Conservation (phyloP, 768 basidiomycete species). For the Phlebiopsis flavidoalba region DNA sequence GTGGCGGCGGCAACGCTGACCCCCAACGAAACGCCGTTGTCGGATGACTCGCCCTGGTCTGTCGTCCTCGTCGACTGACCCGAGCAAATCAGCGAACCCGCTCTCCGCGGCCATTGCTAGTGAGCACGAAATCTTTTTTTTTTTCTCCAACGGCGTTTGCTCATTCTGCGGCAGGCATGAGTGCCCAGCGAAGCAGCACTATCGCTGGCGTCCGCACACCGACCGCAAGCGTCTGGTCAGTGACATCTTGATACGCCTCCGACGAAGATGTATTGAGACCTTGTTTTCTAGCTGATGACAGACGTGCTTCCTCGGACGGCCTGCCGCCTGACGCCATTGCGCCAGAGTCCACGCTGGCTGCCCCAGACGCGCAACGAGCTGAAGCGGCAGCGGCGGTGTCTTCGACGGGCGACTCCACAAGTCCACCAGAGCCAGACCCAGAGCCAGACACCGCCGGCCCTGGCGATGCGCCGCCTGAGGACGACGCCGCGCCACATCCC, state of each 20-base stretch:
- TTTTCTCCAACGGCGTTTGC: neutral
- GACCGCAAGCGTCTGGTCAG: constrained; percentile 8
- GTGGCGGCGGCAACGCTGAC: constrained; percentile 2
- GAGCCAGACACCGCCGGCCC: neutral
- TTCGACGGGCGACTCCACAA: neutral
- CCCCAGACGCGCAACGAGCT: neutral
- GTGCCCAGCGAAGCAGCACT: constrained; percentile 9
- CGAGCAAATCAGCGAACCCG: neutral
- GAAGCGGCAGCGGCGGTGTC: neutral
- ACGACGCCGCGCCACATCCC: neutral
- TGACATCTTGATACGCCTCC: neutral
- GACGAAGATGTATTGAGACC: neutral
- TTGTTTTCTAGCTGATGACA: neutral
- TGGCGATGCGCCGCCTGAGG: neutral
- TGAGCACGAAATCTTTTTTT: neutral
- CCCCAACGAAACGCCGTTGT: constrained; percentile 8
- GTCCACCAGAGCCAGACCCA: neutral
- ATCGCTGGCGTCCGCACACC: constrained; percentile 6
- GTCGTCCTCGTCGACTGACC: neutral
- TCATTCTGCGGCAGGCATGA: constrained; percentile 7
- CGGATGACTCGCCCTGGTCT: constrained; percentile 6
- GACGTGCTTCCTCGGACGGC: neutral
- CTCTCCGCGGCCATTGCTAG: neutral
- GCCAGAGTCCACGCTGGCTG: neutral
- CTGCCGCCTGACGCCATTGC: neutral